Conservation (phyloP, 2,329 filamentous ascomycete species). For the Ophiocordyceps camponoti-floridani region DNA sequence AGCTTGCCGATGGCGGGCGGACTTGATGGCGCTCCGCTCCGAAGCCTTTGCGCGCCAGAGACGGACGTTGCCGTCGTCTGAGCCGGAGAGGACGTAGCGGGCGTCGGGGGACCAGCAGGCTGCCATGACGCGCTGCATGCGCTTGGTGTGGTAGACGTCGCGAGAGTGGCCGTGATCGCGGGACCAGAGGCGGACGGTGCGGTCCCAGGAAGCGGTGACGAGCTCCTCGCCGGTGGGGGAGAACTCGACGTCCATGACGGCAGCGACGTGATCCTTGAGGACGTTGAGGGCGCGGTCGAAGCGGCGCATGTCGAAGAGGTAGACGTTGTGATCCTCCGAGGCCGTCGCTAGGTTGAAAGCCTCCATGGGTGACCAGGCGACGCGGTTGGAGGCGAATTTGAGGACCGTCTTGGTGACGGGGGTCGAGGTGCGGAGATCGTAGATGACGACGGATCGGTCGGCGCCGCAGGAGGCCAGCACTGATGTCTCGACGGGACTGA, state of each 20-base stretch:
- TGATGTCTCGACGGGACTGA: conserved; percentile 90
- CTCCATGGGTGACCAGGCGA: conserved; percentile 94
- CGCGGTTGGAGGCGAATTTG: conserved; percentile 64
- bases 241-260: conserved; percentile 94
- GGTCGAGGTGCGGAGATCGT: conserved; percentile 75
- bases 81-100: conserved; percentile 77
- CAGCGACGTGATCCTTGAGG: conserved; percentile 71
- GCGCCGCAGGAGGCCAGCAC: conserved; percentile 72
- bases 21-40: conserved; percentile 68
- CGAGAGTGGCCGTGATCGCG: conserved; percentile 65
- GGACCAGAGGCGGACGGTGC: conserved; percentile 75
- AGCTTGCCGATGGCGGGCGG: conserved; percentile 65
- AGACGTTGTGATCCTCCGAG: conserved; percentile 82
- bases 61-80: conserved; percentile 76
- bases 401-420: conserved; percentile 69
- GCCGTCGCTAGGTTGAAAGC: conserved; percentile 88
- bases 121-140: conserved; percentile 89
- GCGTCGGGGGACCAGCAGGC: conserved; percentile 75
- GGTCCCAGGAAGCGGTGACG: conserved; percentile 71
- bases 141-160: conserved; percentile 93
- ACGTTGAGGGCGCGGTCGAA: conserved; percentile 78
- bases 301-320: conserved; percentile 84
- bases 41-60: conserved; percentile 84
- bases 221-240: conserved; percentile 88
- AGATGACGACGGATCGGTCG: conserved; percentile 75